These are phyloP conservation scores for Aspergillus steynii DNA, from an alignment of 495 filamentous ascomycete genomes.

Conservation along the genomic window DNA sequence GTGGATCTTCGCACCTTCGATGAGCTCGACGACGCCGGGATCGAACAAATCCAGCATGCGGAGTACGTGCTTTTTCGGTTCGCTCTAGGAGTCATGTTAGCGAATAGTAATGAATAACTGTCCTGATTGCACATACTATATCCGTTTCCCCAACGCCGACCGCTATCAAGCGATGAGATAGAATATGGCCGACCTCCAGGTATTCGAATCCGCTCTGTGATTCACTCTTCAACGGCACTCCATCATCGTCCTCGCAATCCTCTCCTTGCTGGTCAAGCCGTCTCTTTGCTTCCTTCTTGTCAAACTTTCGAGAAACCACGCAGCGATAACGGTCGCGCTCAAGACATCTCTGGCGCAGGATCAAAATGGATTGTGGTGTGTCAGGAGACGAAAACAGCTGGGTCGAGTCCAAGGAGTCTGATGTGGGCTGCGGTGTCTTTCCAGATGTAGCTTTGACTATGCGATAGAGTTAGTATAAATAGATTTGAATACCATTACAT, in stretches of 20 bases:
- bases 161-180: neutral
- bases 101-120: neutral
- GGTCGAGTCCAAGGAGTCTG: neutral
- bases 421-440: neutral
- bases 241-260: neutral
- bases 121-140: neutral
- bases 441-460: neutral
- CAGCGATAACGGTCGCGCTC: neutral
- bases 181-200: neutral
- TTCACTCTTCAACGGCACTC: neutral
- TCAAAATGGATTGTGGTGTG: neutral
- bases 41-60: slow-evolving; percentile 26
- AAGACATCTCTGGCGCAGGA: neutral
- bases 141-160: neutral
- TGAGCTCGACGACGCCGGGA: slow-evolving; percentile 19
- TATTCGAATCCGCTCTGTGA: neutral
- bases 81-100: slow-evolving; percentile 18
- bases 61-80: slow-evolving; percentile 24
- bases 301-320: neutral
- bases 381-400: neutral
- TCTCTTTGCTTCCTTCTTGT: neutral
- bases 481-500: too few species aligned
- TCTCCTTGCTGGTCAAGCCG: neutral
- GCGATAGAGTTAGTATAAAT: neutral
- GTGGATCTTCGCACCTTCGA: slow-evolving; percentile 17